Base-by-base conservation (phyloP, 345 rosid species). In the Pseudoturritis turrita region DNA sequence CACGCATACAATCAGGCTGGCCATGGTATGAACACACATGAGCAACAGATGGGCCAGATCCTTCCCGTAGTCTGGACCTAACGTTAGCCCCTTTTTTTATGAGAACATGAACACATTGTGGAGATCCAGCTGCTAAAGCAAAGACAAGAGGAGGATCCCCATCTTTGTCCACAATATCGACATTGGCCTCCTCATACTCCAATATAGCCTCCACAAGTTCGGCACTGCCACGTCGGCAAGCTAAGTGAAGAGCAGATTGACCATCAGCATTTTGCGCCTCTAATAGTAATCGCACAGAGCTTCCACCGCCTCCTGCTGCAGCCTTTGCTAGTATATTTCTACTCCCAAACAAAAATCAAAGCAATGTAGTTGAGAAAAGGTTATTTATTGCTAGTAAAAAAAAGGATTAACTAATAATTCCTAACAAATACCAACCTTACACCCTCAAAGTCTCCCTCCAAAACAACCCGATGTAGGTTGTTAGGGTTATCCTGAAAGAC, bases 1-100 rank as follows among this genome's bases (percentile, higher is more conserved):
- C 99, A 56, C 79, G 92, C 97, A 95, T 91, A 83, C 99, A 91
- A 68, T 91, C 99, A 67, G 99, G 96, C 70, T 95, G 99, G 64
- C 99, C 99, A 82, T 95, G 96, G 75, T 89, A 91, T 15, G 97
- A 96, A 86, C 99, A 95, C 61, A 91, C 96, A 83, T 95, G 99
- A 70, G 98, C 92, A 62, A 95, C 88, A 26, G 98, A 95, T 4
- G 96, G 99, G 75, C 97, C 96, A 69, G 81, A 70, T 59, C 99
- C 97, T 72, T 91, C 92, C 71, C 96, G 86, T 81, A 89, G 80
- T 77, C 94, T 86, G 61, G 96, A 91, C 77, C 82, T 83, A 70
- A 88, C 97, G 65, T 89, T 86, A 50, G 96, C 91, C 63, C 89
- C 92, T 71, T 91, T 86, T 79, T 75, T 77, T n/a, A 95, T 87